These are phyloP conservation scores for Parastagonospora nodorum DNA, from an alignment of 2,329 filamentous ascomycete genomes.

Conservation along the genomic window DNA sequence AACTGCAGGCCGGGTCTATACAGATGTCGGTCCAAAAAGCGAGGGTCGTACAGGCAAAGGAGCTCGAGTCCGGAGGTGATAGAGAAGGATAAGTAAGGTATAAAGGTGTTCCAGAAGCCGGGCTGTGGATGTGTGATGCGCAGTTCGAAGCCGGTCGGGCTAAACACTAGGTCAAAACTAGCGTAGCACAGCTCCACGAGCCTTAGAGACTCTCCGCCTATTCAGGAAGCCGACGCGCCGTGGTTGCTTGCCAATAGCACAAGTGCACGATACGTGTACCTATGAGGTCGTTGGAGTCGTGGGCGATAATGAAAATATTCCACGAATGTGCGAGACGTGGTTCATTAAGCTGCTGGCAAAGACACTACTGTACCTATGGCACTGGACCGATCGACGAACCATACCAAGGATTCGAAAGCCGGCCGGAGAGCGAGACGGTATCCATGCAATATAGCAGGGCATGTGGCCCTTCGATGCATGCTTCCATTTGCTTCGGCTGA, in stretches of 20 bases:
- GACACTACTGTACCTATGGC: too few species aligned
- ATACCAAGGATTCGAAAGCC: not conserved
- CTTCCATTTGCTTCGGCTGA: not conserved
- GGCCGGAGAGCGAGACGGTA: not conserved
- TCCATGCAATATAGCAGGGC: too few species aligned
- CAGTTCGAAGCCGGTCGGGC: constrained; percentile 7
- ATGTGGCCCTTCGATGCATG: not conserved
- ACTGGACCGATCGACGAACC: not conserved
- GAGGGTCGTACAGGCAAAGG: constrained; percentile 11
- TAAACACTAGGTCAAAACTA: constrained; percentile 10
- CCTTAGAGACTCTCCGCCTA: not conserved
- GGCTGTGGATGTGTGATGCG: constrained; percentile 10
- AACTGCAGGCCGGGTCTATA: constrained; percentile 9
- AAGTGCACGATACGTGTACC: not conserved
- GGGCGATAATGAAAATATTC: too few species aligned
- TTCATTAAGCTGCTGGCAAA: too few species aligned
- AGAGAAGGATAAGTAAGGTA: constrained; percentile 20
- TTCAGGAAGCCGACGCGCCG: not conserved
- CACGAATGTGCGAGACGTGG: too few species aligned
- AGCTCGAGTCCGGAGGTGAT: constrained; percentile 12
- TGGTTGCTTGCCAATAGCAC: not conserved
- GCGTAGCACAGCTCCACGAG: constrained; percentile 4
- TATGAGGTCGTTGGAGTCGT: not conserved
- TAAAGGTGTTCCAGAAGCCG: constrained; percentile 14
- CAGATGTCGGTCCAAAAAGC: constrained; percentile 8